phyloP scores from a whole-genome alignment of 345 rosid species.

The Lepidium didymum region DNA sequence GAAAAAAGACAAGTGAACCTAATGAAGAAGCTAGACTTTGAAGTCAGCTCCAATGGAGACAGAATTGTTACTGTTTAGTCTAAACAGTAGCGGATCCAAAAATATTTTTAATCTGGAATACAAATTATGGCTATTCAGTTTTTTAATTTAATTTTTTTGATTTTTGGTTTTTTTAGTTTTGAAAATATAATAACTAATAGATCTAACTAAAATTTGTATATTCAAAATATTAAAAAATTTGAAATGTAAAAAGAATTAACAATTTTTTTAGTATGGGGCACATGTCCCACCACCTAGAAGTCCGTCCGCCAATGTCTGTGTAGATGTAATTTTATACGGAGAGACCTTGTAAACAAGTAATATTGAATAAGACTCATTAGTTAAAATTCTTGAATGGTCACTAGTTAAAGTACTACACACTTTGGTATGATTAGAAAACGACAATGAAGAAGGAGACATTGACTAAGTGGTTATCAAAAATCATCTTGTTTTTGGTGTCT shows the following conservation, averaged over 20 bases:
- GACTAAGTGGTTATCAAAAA: constrained; percentile 23
- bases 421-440: constrained; percentile 9
- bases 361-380: background rate
- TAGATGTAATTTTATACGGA: background rate
- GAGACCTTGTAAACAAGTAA: background rate
- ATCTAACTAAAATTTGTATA: too few relatives aligned
- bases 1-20: background rate
- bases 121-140: too few relatives aligned
- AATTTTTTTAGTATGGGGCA: too few relatives aligned
- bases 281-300: too few relatives aligned
- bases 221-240: too few relatives aligned
- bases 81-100: too few relatives aligned
- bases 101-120: too few relatives aligned
- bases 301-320: too few relatives aligned
- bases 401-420: background rate
- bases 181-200: too few relatives aligned
- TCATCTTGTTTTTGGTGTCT: constrained; percentile 5
- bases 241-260: too few relatives aligned
- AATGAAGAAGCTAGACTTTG: background rate
- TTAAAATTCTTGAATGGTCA: background rate
- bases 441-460: constrained; percentile 15
- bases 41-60: background rate
- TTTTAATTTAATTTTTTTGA: too few relatives aligned
- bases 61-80: constrained; percentile 15
- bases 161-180: too few relatives aligned